Conservation (phyloP, 108 stramenopile species). For the Mediolabrus comicus region DNA sequence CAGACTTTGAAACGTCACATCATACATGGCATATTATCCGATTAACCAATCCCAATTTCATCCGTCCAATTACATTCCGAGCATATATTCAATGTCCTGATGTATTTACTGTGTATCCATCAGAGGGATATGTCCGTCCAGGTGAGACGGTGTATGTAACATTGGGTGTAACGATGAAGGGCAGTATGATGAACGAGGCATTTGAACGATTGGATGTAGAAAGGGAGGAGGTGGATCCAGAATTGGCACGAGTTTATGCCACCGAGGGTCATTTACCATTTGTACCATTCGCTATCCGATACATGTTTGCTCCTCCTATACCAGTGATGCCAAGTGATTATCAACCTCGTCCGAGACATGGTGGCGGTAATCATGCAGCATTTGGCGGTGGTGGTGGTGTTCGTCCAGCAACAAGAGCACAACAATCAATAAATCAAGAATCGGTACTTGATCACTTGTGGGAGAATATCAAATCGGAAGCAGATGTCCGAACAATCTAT, state of each 20-base stretch:
- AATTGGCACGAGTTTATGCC: slow-evolving; percentile 45
- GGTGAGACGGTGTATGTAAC: slow-evolving; percentile 57
- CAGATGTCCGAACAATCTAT: slow-evolving; percentile 54
- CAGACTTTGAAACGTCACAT: slow-evolving; percentile 40
- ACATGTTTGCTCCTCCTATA: slow-evolving; percentile 51
- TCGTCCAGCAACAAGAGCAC: neutral
- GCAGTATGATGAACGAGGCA: slow-evolving; percentile 44
- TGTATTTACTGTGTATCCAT: slow-evolving; percentile 67
- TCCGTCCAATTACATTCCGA: slow-evolving; percentile 53
- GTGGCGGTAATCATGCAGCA: slow-evolving; percentile 1
- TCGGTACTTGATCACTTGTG: slow-evolving; percentile 41
- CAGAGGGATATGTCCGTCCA: slow-evolving; percentile 59
- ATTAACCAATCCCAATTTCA: slow-evolving; percentile 63
- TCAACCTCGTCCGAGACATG: slow-evolving; percentile 3
- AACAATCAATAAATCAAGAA: neutral
- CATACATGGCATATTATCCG: slow-evolving; percentile 70
- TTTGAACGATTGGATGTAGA: slow-evolving; percentile 58
- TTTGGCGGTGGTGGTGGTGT: no score
- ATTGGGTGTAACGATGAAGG: slow-evolving; percentile 56
- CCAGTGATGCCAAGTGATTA: slow-evolving; percentile 31
- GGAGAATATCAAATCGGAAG: slow-evolving; percentile 35
- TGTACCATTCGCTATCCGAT: slow-evolving; percentile 67
- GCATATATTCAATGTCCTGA: slow-evolving; percentile 62
- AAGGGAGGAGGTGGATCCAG: slow-evolving; percentile 51
- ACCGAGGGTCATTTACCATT: slow-evolving; percentile 54